Conservation (phyloP, 768 basidiomycete genomes). For the Infundibulicybe gibba region DNA sequence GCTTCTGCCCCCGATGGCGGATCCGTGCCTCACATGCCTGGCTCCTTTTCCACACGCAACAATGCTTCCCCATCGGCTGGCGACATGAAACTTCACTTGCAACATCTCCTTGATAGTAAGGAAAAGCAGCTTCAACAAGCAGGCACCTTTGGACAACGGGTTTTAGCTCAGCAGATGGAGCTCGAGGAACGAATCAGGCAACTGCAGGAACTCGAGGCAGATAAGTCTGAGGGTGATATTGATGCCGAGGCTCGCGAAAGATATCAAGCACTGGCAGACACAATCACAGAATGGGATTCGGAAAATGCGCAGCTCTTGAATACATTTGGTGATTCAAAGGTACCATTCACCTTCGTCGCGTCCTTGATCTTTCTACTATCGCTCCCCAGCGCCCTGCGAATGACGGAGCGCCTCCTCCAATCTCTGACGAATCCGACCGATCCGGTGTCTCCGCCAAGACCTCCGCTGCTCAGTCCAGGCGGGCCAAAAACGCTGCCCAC, state of each 20-base stretch:
- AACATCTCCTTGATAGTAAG: too few relatives aligned
- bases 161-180: too few relatives aligned
- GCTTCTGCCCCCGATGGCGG: too few relatives aligned
- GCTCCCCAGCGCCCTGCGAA: slow-evolving; percentile 33
- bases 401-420: slow-evolving; percentile 46
- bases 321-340: slow-evolving; percentile 60
- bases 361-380: slow-evolving; percentile 2
- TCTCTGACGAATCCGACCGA: slow-evolving; percentile 61
- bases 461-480: slow-evolving; percentile 82
- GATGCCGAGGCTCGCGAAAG: too few relatives aligned
- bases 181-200: too few relatives aligned
- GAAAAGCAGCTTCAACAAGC: too few relatives aligned
- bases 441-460: slow-evolving; percentile 55
- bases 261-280: slow-evolving; percentile 72
- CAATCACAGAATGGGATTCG: slow-evolving; percentile 70
- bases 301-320: slow-evolving; percentile 77
- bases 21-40: slow-evolving; percentile 30
- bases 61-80: slow-evolving; percentile 45
- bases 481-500: slow-evolving; percentile 90
- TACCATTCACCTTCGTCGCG: slow-evolving; percentile 27
- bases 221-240: slow-evolving; percentile 59
- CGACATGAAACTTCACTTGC: slow-evolving; percentile 59
- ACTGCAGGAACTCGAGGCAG: slow-evolving; percentile 60
- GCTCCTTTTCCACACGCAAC: slow-evolving; percentile 32
- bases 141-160: too few relatives aligned